Base-by-base conservation (phyloP, 257 asterid genomes). In the Parsonsia alboflavescens region DNA sequence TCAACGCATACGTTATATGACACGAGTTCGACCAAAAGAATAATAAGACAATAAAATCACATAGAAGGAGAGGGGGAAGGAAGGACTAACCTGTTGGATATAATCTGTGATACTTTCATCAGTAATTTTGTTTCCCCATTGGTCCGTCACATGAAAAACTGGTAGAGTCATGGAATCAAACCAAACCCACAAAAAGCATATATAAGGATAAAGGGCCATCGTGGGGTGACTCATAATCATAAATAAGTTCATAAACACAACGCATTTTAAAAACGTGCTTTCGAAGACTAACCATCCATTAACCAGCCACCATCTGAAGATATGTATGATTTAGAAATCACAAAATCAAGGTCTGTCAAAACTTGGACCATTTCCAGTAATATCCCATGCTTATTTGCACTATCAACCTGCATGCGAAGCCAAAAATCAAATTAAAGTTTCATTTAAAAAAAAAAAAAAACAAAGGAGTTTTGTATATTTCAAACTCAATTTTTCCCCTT, bases 261-360 rank as follows among this genome's bases (percentile, higher is more conserved):
- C 1, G 39, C 39, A 33, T 33, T 33, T 33, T 33, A 33, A 3
- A 33, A 33, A 33, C 39, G 39, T 33, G 39, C 39, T 33, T 33
- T 30, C 15, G 50, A 28, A 39, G 46, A 80, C 93, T 76, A 42
- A 93, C 98, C 98, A 82, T 93, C 97, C 97, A 93, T 93, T 84
- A 93, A 75, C 98, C 97, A 93, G 76, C 92, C 94, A 73, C 98
- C 98, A 73, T 93, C 98, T 13, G 98, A 91, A 62, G 90, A 85
- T 79, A 93, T 88, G 88, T 93, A 91, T 15, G 98, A 93, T 83
- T 89, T 91, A 82, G 91, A 86, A 62, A 93, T 93, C 24, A 91
- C 76, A 73, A 93, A 89, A 79, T 93, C 96, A 21, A 91, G 90
- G 82, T 91, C 98, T 0, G 97, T 91, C 62, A 91, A 86, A 82